Evolutionary conservation across 148 eudicot species (phyloP), one percentile per base, ranked within the genome.

Genomic region (Limonium bicolor): DNA sequence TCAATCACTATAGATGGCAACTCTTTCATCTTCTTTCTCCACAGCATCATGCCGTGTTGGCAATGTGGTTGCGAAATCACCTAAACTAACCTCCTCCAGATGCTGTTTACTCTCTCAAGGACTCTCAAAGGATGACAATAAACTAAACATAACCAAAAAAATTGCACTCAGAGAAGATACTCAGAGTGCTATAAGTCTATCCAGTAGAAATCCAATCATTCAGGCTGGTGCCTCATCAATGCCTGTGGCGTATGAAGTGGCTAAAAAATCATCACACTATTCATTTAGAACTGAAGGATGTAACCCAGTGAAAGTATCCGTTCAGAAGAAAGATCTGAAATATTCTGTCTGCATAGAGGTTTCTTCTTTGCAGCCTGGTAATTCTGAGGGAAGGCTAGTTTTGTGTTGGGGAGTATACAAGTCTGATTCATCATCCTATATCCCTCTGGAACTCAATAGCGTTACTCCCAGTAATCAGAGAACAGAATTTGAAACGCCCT

Each of bases 381-480:
- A 23, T 20, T 47, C 37, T 20, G 36, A 63, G 27, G 60, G 63
- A 45, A 71, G 71, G 47, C 59, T 81, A 54, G 29, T 76, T 32
- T 61, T 92, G 64, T 32, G 46, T 58, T 92, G 99, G 99, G 88
- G 88, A 27, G 47, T 85, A 5, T 85, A 68, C 51, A 76, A 82
- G 42, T 82, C 83, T 50, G 78, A 85, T 68, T 76, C 95, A 35
- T 55, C 70, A 16, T 56, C 70, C 30, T 78, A 69, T 50, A 74
- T 84, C 64, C 78, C 93, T 31, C 49, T 72, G 36, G 80, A 76
- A 45, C 59, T 44, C 36, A 58, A 47, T 22, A 61, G 54, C 51
- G 51, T 66, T 32, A 36, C 37, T 22, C 48, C 62, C 20, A 59
- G 50, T 41, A 46, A 58, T 34, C 57, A 30, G 50, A 61, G 36